Evolutionary conservation across 1,139 yeast genomes (phyloP).

Genomic region (Fermentozyma sake): DNA sequence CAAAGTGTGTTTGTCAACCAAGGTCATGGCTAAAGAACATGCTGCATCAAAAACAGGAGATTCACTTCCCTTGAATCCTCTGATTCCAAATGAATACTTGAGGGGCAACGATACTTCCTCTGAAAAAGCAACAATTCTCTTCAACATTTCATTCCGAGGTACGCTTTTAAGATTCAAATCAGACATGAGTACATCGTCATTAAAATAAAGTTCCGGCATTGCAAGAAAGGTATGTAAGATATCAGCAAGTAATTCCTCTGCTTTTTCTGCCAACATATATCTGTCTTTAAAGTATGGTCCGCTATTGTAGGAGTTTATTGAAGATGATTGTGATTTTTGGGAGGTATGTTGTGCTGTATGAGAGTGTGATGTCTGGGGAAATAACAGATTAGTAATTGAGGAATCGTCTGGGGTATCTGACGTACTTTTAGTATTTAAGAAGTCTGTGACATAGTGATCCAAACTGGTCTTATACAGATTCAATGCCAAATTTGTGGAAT

Average conservation of each 20-base stretch:
- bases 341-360: conserved; percentile 1
- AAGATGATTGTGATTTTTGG: conserved; percentile 3
- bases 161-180: conserved; percentile 11
- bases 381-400: too few relatives aligned
- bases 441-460: conserved; percentile 11
- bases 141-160: conserved; percentile 5
- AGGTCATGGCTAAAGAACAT: conserved; percentile 28
- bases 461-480: conserved; percentile 9
- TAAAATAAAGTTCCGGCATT: conserved; percentile 34
- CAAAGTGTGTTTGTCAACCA: conserved; percentile 20
- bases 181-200: conserved; percentile 24
- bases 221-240: conserved; percentile 32
- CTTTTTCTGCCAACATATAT: conserved; percentile 4
- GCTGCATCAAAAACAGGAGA: conserved; percentile 31
- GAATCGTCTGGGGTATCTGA: too few relatives aligned
- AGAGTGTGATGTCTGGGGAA: too few relatives aligned
- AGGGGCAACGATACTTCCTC: conserved; percentile 29
- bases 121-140: conserved; percentile 18
- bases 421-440: too few relatives aligned
- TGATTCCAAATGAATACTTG: conserved; percentile 28
- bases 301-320: too few relatives aligned
- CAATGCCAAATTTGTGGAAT: conserved; percentile 3
- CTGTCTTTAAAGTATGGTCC: conserved; percentile 3
- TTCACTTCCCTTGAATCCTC: conserved; percentile 6
- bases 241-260: conserved; percentile 24